Evolutionary conservation across 139 green algal genomes (phyloP).

Genomic region (Nannochloris sp.): DNA sequence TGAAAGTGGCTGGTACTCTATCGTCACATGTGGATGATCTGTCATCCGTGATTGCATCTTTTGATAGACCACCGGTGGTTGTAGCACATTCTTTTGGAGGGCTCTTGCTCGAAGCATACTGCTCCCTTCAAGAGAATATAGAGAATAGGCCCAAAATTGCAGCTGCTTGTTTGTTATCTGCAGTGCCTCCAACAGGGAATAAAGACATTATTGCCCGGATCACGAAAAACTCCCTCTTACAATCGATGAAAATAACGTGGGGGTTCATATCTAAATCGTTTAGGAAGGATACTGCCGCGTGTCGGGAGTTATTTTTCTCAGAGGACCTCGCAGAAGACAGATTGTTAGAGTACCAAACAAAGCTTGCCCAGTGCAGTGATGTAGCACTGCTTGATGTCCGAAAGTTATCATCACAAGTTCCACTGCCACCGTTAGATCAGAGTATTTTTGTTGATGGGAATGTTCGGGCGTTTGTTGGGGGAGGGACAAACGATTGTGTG

Average conservation of each 20-base stretch:
- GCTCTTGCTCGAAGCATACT: slow-evolving; percentile 65
- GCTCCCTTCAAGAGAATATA: not conserved
- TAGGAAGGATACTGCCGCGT: slow-evolving; percentile 27
- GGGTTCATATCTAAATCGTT: slow-evolving; percentile 60
- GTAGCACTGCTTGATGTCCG: slow-evolving; percentile 47
- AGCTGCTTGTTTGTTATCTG: slow-evolving; percentile 45
- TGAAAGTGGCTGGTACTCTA: slow-evolving; percentile 39
- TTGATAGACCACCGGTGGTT: slow-evolving; percentile 53
- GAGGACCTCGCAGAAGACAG: slow-evolving; percentile 41
- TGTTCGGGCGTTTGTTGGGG: slow-evolving; percentile 47
- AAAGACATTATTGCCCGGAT: slow-evolving; percentile 26
- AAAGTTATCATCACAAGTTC: slow-evolving; percentile 40
- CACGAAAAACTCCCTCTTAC: slow-evolving; percentile 19
- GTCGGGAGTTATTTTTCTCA: slow-evolving; percentile 62
- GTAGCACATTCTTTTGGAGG: slow-evolving; percentile 77
- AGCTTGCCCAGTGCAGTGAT: slow-evolving; percentile 33
- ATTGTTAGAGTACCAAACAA: slow-evolving; percentile 42
- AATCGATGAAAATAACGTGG: slow-evolving; percentile 55
- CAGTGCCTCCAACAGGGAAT: slow-evolving; percentile 64
- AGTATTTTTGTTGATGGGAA: slow-evolving; percentile 19
- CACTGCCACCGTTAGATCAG: slow-evolving; percentile 26
- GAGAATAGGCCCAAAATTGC: slow-evolving; percentile 17
- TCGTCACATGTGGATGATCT: slow-evolving; percentile 52
- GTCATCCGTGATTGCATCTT: slow-evolving; percentile 30
- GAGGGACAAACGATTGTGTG: slow-evolving; percentile 46